A percentile compares a stretch with the other conserved stretches of the same genome.
These are phyloP conservation scores for Rhizopus arrhizus DNA, from an alignment of 371 early-diverging fungal genomes.

Conservation along the genomic window DNA sequence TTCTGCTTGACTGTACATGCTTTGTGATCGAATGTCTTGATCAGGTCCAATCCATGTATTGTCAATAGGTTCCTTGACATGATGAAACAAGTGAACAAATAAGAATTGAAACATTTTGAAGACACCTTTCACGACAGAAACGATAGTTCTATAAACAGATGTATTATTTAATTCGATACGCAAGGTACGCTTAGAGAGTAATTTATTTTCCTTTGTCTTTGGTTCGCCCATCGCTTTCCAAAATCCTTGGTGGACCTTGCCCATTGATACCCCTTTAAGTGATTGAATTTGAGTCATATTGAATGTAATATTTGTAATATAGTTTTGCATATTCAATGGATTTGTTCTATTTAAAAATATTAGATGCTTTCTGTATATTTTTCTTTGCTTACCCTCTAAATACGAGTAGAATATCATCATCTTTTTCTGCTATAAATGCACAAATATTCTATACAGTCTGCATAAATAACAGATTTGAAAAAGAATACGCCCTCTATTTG, in stretches of 20 bases:
- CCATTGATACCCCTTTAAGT: constrained; percentile 48
- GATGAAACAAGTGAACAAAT: constrained; percentile 33
- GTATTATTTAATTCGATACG: constrained; percentile 43
- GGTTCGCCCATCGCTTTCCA: constrained; percentile 64
- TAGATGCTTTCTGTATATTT: not conserved
- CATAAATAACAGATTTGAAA: not conserved
- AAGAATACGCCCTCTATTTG: not conserved
- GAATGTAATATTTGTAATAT: constrained; percentile 58
- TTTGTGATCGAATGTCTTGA: constrained; percentile 36
- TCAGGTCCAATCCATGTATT: constrained; percentile 45
- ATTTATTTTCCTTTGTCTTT: not conserved
- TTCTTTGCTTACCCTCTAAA: constrained; percentile 52
- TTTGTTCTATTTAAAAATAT: constrained; percentile 43
- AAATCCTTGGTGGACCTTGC: constrained; percentile 62
- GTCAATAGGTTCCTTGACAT: constrained; percentile 52
- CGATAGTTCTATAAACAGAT: constrained; percentile 40
- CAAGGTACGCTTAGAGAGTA: constrained; percentile 18
- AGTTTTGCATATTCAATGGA: constrained; percentile 65
- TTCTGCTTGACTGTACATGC: constrained; percentile 48
- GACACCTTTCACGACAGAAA: constrained; percentile 40
- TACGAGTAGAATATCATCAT: constrained; percentile 60
- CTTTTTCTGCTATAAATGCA: constrained; percentile 63
- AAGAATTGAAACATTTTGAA: constrained; percentile 35
- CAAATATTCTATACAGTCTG: constrained; percentile 53
- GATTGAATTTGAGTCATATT: constrained; percentile 52